Percentiles rank a stretch among this genome's conserved stretches.
These are phyloP conservation scores for Crithidia bombi DNA, from an alignment of 208 protist species.

Conservation along the genomic window DNA sequence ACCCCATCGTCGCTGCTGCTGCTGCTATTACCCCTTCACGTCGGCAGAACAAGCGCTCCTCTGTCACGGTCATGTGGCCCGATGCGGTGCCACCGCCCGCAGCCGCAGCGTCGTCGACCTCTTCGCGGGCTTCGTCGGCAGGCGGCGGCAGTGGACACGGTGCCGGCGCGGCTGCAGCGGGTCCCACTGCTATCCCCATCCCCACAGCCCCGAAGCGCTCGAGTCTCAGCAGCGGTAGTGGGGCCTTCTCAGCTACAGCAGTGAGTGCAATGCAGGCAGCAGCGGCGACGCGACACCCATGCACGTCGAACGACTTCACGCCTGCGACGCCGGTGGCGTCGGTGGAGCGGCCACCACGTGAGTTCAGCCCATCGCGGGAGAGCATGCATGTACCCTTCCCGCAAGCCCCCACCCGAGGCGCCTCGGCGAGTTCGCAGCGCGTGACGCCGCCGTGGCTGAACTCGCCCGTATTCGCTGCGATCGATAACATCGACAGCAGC, in stretches of 20 bases:
- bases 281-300: neutral
- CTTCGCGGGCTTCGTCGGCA: neutral
- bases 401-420: too few species aligned
- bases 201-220: constrained; percentile 9
- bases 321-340: neutral
- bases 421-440: neutral
- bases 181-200: neutral
- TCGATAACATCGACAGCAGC: neutral
- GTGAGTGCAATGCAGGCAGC: neutral
- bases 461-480: neutral
- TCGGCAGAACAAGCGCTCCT: constrained; percentile 12
- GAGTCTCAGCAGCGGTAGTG: neutral
- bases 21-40: neutral
- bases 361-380: too few species aligned
- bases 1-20: neutral
- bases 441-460: constrained; percentile 5
- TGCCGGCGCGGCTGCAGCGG: neutral
- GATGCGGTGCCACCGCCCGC: neutral
- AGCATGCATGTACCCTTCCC: too few species aligned
- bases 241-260: constrained; percentile 8
- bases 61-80: constrained; percentile 9
- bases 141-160: neutral
- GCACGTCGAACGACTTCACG: constrained; percentile 1
- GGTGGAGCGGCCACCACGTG: too few species aligned
- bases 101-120: neutral